Evolutionary conservation across 2,329 filamentous ascomycete genomes (phyloP).

Genomic region (Phyllosticta ampelicida): DNA sequence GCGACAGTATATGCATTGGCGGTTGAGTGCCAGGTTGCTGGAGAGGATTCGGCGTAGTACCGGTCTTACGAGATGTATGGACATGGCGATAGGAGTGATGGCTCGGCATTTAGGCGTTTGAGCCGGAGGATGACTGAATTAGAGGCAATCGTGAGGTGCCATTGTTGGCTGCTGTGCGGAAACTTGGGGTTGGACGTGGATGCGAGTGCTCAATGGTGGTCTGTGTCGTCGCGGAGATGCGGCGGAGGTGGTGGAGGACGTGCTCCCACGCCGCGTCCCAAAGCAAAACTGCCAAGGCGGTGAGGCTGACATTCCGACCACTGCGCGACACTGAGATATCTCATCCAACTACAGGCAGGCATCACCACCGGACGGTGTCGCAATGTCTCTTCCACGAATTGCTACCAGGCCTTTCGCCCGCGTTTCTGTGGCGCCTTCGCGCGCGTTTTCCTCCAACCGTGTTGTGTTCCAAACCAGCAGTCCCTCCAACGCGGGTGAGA

Average conservation of each 20-base stretch:
- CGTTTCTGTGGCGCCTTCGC: neutral
- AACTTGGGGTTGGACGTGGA: neutral
- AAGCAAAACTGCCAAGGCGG: neutral
- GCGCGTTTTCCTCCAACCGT: slow-evolving; percentile 3
- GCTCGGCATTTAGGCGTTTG: neutral
- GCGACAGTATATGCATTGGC: slow-evolving; percentile 32
- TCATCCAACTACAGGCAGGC: neutral
- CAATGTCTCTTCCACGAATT: slow-evolving; percentile 1
- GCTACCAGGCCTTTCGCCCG: neutral
- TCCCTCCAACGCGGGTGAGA: neutral
- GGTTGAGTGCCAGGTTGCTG: slow-evolving; percentile 37
- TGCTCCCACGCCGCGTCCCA: neutral
- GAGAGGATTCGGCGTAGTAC: slow-evolving; percentile 48
- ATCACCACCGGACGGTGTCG: neutral
- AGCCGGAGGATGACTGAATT: neutral
- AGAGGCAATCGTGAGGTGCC: neutral
- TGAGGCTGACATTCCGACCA: neutral
- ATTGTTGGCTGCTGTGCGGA: neutral
- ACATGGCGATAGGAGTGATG: slow-evolving; percentile 35
- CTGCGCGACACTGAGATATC: neutral
- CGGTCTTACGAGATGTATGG: slow-evolving; percentile 49
- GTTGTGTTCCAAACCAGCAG: neutral
- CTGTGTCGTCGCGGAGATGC: neutral
- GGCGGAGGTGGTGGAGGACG: neutral
- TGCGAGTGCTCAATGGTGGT: neutral